Conservation (phyloP, 2,329 filamentous ascomycete species). For the Paracorniculantispora psalliotae region DNA sequence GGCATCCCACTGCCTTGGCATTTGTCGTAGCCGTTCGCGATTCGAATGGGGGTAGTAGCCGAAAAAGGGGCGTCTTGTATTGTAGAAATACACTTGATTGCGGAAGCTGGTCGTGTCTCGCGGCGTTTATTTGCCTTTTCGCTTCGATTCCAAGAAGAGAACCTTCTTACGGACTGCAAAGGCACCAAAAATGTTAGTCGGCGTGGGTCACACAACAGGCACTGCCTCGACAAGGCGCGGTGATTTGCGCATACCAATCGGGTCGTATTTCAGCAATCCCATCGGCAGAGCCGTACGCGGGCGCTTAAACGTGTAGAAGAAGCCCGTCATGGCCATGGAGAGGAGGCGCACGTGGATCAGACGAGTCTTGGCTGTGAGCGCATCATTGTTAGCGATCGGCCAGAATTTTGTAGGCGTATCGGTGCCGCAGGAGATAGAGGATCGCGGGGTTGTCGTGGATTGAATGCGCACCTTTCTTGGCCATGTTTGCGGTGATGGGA, state of each 20-base stretch:
- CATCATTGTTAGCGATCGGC: neutral
- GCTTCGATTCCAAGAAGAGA: conserved; percentile 89
- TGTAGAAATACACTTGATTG: neutral
- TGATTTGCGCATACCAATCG: conserved; percentile 67
- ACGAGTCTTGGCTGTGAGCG: conserved; percentile 73
- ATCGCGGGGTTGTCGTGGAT: too few species aligned
- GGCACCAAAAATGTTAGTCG: conserved; percentile 6
- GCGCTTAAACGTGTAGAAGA: conserved; percentile 86
- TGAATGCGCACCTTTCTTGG: conserved; percentile 30
- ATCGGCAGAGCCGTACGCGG: conserved; percentile 77
- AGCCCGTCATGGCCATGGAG: conserved; percentile 98
- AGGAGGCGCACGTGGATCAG: conserved; percentile 86
- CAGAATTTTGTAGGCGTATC: too few species aligned
- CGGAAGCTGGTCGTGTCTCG: neutral
- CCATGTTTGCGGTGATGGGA: conserved; percentile 24
- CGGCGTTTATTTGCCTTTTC: conserved; percentile 54
- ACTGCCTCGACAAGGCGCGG: neutral
- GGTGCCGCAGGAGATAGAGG: too few species aligned
- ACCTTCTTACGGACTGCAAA: conserved; percentile 83
- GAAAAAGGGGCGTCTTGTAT: neutral
- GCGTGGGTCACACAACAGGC: neutral
- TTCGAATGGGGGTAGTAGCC: neutral
- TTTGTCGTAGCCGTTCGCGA: neutral
- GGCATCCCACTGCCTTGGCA: too few species aligned
- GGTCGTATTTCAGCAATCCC: conserved; percentile 98